These are phyloP conservation scores for Yamadazyma pseudoaaseri DNA, from an alignment of 1,139 yeast genomes.

Conservation along the genomic window DNA sequence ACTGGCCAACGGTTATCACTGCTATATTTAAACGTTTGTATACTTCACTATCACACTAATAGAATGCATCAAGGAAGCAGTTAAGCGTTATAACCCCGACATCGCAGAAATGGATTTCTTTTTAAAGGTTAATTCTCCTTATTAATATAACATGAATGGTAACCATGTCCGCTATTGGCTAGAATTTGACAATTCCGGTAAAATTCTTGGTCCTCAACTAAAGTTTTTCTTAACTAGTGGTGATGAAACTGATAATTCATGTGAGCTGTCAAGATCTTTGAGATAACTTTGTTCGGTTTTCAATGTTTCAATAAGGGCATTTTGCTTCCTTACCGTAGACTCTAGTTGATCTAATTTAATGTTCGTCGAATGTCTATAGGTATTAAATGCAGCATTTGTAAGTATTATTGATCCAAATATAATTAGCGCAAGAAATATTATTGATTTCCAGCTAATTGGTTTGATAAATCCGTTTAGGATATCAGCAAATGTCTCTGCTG, in stretches of 20 bases:
- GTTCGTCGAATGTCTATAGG: slow-evolving; percentile 19
- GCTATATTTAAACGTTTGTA: too few species aligned
- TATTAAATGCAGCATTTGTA: slow-evolving; percentile 22
- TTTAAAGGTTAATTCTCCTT: too few species aligned
- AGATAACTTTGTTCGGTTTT: slow-evolving; percentile 7
- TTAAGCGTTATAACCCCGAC: too few species aligned
- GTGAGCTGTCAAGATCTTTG: slow-evolving; percentile 8
- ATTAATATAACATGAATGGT: too few species aligned
- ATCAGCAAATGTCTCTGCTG: slow-evolving; percentile 82
- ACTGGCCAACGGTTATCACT: too few species aligned
- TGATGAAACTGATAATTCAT: slow-evolving; percentile 13
- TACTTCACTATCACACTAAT: too few species aligned
- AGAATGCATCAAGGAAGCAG: too few species aligned
- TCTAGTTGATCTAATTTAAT: slow-evolving; percentile 14
- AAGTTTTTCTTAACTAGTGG: slow-evolving; percentile 11
- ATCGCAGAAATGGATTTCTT: too few species aligned
- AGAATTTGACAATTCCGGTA: too few species aligned
- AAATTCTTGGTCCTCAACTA: slow-evolving; percentile 1
- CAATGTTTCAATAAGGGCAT: slow-evolving; percentile 10
- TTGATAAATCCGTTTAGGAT: slow-evolving; percentile 74
- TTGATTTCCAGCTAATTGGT: slow-evolving; percentile 75
- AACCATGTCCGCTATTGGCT: too few species aligned
- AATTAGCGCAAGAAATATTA: slow-evolving; percentile 36
- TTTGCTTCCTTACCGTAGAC: slow-evolving; percentile 16
- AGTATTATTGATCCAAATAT: slow-evolving; percentile 21